Base-by-base conservation (phyloP, 2,329 filamentous ascomycete genomes). In the Ophiobolus disseminans region DNA sequence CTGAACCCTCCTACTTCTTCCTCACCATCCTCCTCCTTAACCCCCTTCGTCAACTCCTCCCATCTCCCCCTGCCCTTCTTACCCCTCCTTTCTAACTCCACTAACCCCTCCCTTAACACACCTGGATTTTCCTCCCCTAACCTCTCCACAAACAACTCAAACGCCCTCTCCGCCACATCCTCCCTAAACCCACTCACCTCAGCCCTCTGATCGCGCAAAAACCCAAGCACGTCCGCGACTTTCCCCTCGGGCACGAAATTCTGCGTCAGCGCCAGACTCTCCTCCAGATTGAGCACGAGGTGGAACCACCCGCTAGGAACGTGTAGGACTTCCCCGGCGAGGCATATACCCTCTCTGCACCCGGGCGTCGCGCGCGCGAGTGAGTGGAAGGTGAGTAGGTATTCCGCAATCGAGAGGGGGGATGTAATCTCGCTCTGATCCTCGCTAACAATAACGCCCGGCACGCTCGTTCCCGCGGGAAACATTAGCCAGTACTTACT, bases 401-500 rank as follows among this genome's bases (percentile, higher is more conserved):
- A 97, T 75, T 97, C 93, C n/a, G 92, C 91, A 61, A 97, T 97
- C 74, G 90, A 96, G 9, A 97, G 82, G 1, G 93, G 94, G 43
- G 88, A 91, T 0, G 93, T 97, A 40, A 97, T 92, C 74, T 97
- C 93, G 67, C 90, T 92, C 68, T 90, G 88, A 68, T 97, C 94
- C 30, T 86, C 81, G 4, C 90, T 95, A 32, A 97, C 90, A 62
- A 88, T 96, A 28, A 97, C 92, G 3, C 93, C 93, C 0, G 93
- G 93, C 5, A 81, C 69, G 14, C 75, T 75, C 1, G 78, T 71
- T 0, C 85, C 85, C 0, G 89, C 88, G 0, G 91, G 91, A 67
- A 97, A 97, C 91, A 97, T 95, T 72, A 97, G 93, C 93, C 94
- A 97, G 78, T 97, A 97, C 69, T 97, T 97, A 25, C 87, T 85